These are phyloP conservation scores for Ophidiomyces ophidiicola DNA, from an alignment of 2,329 filamentous ascomycete genomes.

Conservation along the genomic window DNA sequence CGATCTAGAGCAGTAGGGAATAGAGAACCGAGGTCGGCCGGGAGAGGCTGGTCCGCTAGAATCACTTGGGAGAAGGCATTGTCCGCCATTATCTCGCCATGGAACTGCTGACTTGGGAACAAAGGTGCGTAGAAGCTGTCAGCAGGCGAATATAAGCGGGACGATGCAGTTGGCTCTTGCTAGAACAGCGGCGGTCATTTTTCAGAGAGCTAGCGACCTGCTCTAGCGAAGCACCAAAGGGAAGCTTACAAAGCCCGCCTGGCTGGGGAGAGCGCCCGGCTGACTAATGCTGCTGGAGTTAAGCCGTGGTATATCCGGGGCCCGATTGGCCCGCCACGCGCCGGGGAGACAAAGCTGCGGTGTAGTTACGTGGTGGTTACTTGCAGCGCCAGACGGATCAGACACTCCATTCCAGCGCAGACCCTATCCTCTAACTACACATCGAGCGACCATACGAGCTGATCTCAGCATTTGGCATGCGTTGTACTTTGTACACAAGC, in stretches of 20 bases:
- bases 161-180: constrained; percentile 3
- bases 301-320: neutral
- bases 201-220: no score
- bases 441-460: no score
- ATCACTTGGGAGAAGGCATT: constrained; percentile 18
- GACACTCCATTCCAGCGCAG: no score
- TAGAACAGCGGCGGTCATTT: constrained; percentile 3
- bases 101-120: constrained; percentile 11
- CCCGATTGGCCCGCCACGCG: neutral
- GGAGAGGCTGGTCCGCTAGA: constrained; percentile 16
- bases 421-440: no score
- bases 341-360: no score
- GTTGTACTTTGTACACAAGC: no score
- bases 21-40: constrained; percentile 14
- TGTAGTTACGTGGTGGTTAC: no score
- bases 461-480: no score
- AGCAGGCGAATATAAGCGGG: constrained; percentile 1
- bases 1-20: constrained; percentile 17
- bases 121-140: constrained; percentile 1
- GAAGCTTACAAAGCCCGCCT: constrained; percentile 10
- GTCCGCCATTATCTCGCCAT: constrained; percentile 19
- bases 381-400: no score
- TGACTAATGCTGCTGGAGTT: neutral
- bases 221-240: neutral
- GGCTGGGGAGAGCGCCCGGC: neutral